Conservation (phyloP, 2,329 filamentous ascomycete genomes). For the Eutypella sp. region DNA sequence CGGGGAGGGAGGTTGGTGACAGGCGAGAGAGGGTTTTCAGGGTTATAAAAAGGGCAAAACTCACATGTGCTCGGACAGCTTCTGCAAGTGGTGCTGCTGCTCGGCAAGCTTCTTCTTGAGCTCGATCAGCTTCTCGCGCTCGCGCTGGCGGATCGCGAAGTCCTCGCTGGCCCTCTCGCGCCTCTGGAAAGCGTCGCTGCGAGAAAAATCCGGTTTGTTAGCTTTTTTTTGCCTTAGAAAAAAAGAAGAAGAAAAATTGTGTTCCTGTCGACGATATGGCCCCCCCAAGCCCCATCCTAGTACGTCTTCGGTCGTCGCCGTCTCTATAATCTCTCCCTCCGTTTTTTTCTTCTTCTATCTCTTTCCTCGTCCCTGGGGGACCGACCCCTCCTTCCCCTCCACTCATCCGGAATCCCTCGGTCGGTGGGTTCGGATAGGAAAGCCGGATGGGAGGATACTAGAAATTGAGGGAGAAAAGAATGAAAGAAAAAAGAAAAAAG, state of each 20-base stretch:
- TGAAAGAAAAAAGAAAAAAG: background rate
- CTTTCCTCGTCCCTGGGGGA: background rate
- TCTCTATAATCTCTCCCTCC: background rate
- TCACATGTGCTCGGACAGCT: conserved; percentile 83
- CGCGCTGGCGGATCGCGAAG: conserved; percentile 77
- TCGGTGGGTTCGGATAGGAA: too few relatives aligned
- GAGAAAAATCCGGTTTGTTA: conserved; percentile 8
- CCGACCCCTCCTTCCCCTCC: background rate
- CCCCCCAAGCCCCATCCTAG: background rate
- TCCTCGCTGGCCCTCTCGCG: conserved; percentile 86
- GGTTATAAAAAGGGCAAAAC: conserved; percentile 26
- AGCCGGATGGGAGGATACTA: too few relatives aligned
- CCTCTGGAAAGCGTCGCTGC: conserved; percentile 85
- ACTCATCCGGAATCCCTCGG: too few relatives aligned
- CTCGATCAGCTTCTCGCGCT: conserved; percentile 81
- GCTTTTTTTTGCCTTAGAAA: conserved; percentile 12
- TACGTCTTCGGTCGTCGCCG: background rate
- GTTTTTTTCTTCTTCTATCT: background rate
- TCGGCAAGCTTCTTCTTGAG: conserved; percentile 69
- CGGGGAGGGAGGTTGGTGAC: too few relatives aligned
- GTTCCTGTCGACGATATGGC: conserved; percentile 4
- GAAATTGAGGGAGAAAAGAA: background rate
- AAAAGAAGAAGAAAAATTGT: too few relatives aligned
- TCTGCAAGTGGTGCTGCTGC: conserved; percentile 78
- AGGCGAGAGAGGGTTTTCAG: too few relatives aligned